Evolutionary conservation across 2,329 filamentous ascomycete genomes (phyloP), one percentile per base, ranked within the genome.

Genomic region (Aspergillus sclerotialis): DNA sequence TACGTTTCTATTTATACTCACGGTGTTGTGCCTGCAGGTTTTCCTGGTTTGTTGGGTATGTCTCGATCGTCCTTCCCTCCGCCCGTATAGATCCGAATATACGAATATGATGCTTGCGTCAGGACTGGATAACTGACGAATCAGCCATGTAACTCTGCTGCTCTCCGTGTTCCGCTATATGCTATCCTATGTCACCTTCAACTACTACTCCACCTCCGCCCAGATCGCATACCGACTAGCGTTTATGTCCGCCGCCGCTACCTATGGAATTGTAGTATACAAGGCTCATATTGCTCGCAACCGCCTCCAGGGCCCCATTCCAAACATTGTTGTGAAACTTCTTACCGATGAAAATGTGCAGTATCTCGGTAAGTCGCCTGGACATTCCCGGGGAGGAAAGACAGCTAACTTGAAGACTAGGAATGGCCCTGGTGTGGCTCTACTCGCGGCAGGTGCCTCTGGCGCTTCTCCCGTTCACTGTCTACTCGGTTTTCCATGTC

Each of bases 401-500:
- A 35, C 38, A 19, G 18, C 34, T 42, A 19, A 38, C 36, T 28
- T 18, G 36, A 44, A 19, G 12, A 15, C 24, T 55, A 94, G 89
- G 78, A 52, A 89, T 96, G 84, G 88, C 89, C 37, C 74, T 96
- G 43, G 78, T 96, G 53, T 98, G 92, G 92, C 84, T 98, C 52
- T 82, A 90, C 65, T 80, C 82, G 42, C 84, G 85, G 50, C 89
- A 95, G 69, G 83, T 93, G 54, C 81, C 87, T 24, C 75, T 95
- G 51, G 92, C 92, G 36, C 77, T 98, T 54, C 78, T 95, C 36
- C 92, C 92, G 17, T 98, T 94, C 70, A 82, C 80, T 51, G 86
- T 98, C 65, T 98, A 96, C 77, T 96, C 90, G 39, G 67, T 96
- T 65, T 98, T 98, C 80, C 92, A 98, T 69, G 88, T 96, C 50